A percentile compares a stretch with the other conserved stretches of the same genome.
phyloP scores from a whole-genome alignment of 129 eudicot species.

The Centella asiatica region DNA sequence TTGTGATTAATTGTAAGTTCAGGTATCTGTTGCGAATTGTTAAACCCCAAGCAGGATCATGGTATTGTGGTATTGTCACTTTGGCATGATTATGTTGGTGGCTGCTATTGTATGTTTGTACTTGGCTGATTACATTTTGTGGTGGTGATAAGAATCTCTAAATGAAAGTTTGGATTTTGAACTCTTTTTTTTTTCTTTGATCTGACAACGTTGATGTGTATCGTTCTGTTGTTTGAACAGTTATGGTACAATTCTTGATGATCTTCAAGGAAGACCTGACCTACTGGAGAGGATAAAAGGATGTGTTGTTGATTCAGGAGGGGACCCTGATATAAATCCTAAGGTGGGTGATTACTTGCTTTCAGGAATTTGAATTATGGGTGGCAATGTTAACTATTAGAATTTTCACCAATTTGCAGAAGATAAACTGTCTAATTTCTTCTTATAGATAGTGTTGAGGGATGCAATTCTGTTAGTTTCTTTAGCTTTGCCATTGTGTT shows the following conservation, averaged over 20 bases:
- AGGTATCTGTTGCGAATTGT: no score
- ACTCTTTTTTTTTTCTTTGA: neutral
- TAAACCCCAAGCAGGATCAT: no score
- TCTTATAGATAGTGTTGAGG: neutral
- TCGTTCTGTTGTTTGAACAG: conserved; percentile 25
- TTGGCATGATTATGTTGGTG: no score
- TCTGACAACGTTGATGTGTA: neutral
- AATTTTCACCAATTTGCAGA: neutral
- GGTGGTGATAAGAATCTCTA: no score
- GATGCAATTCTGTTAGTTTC: neutral
- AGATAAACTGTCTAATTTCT: neutral
- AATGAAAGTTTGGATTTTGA: no score
- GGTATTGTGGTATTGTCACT: no score
- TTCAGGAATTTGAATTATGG: neutral
- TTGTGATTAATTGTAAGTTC: neutral
- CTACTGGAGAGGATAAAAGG: conserved; percentile 66
- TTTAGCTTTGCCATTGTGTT: neutral
- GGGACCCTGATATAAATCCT: conserved; percentile 68
- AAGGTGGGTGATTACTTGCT: conserved; percentile 34
- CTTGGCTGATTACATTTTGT: no score
- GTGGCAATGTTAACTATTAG: neutral
- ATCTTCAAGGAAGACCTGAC: conserved; percentile 47
- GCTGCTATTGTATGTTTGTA: no score
- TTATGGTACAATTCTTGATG: conserved; percentile 65
- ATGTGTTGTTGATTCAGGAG: conserved; percentile 87